Percentiles rank a stretch among this genome's conserved stretches.
Evolutionary conservation across 139 green algal species (phyloP).

Genomic region (Tetraselmis chui): DNA sequence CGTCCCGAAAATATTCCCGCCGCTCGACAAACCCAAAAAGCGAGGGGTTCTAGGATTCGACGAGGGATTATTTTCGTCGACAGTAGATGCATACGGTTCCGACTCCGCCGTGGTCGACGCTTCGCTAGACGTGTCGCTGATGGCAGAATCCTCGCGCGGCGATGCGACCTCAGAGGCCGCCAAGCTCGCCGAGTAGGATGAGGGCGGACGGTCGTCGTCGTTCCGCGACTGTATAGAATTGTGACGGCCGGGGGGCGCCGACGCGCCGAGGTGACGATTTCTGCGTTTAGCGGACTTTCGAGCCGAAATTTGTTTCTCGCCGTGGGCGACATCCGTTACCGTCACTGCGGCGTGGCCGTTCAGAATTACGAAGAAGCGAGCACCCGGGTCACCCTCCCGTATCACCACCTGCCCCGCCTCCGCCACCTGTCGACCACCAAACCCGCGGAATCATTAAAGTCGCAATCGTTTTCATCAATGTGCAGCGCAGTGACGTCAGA

Average conservation of each 20-base stretch:
- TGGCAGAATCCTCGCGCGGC: neutral
- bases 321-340: neutral
- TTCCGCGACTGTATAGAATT: too few relatives aligned
- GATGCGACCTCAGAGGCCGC: neutral
- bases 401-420: neutral
- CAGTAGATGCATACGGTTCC: neutral
- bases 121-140: neutral
- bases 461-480: too few relatives aligned
- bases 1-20: neutral
- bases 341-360: neutral
- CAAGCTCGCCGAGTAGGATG: neutral
- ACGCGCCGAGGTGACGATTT: too few relatives aligned
- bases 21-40: neutral
- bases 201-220: too few relatives aligned
- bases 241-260: too few relatives aligned
- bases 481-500: too few relatives aligned
- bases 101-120: neutral
- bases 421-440: too few relatives aligned
- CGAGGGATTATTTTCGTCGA: too few relatives aligned
- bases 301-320: neutral
- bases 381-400: neutral
- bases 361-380: neutral
- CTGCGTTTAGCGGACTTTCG: too few relatives aligned
- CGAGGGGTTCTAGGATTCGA: too few relatives aligned
- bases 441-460: too few relatives aligned